Base-by-base conservation (phyloP, 2,329 filamentous ascomycete genomes). In the Sordariomycetes sp. region DNA sequence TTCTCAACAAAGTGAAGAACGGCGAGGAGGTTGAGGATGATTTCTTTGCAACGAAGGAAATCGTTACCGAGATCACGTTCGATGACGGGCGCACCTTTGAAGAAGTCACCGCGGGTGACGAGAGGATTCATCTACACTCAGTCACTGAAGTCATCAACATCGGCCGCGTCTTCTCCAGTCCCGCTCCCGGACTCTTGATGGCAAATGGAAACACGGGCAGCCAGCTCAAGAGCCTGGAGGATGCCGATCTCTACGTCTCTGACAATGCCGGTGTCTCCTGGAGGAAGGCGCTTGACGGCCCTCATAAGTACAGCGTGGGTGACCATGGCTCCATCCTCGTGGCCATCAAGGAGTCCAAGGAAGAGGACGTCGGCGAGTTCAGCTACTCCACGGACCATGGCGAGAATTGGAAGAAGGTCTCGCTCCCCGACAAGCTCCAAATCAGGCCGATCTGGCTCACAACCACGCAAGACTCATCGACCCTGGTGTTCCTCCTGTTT, bases 301-400 rank as follows among this genome's bases (percentile, higher is more conserved):
- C 91, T 13, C 90, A 97, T 72, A 94, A 95, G 68, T 99, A 95
- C 70, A 91, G 96, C 66, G 95, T 97, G 68, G 94, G 94, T 56
- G 92, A 96, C 64, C 87, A 95, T 62, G 94, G 94, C 1, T 90
- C 90, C 17, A 81, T 99, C 22, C 75, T 99, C 34, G 79, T 97
- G 34, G 94, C 94, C 3, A 76, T 97, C 42, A 78, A 81, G 61
- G 89, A 96, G 64, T 89, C 86, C 1, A 72, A 82, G 42, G 72
- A 84, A 58, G 75, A 86, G 58, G 77, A 82, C 60, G 66, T 81
- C 20, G 70, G 72, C 36, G 77, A 84, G 61, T 69, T 86, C 54
- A 76, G 71, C 42, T 99, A 92, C 70, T 97, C 94, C 1, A 74
- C 96, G 28, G 83, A 99, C 67, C 90, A 97, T 66, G 95, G 95